phyloP scores from a whole-genome alignment of 2,329 filamentous ascomycete genomes.

The Fonsecaea nubica region DNA sequence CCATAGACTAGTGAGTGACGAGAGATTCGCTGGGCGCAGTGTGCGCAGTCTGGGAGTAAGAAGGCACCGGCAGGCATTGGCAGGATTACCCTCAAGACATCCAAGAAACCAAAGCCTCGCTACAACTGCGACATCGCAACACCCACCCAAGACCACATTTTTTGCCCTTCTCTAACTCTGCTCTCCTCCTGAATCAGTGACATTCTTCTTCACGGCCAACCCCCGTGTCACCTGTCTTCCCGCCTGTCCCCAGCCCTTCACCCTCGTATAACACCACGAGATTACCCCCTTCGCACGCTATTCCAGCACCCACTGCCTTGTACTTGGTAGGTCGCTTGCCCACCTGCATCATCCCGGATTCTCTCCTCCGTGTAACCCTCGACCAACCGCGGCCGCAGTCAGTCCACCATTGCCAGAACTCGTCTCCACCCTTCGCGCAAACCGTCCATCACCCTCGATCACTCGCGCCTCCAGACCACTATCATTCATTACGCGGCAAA shows the following conservation, averaged over 20 bases:
- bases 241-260: neutral
- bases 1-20: neutral
- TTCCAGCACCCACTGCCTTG: neutral
- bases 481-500: neutral
- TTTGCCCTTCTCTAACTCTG: neutral
- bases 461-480: neutral
- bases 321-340: neutral
- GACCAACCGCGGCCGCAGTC: neutral
- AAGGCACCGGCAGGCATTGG: neutral
- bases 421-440: constrained; percentile 1
- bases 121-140: neutral
- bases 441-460: neutral
- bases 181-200: neutral
- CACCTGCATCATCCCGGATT: neutral
- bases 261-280: constrained; percentile 2
- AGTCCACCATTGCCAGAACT: neutral
- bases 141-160: neutral
- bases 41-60: neutral
- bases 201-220: neutral
- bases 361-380: constrained; percentile 1
- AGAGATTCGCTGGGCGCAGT: neutral
- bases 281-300: neutral
- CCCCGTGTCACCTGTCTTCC: neutral
- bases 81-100: neutral
- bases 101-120: neutral